Percentiles rank a stretch among this genome's conserved stretches.
These are phyloP conservation scores for Cystobasidium sp. DNA, from an alignment of 1,284 basidiomycete genomes.

Conservation along the genomic window DNA sequence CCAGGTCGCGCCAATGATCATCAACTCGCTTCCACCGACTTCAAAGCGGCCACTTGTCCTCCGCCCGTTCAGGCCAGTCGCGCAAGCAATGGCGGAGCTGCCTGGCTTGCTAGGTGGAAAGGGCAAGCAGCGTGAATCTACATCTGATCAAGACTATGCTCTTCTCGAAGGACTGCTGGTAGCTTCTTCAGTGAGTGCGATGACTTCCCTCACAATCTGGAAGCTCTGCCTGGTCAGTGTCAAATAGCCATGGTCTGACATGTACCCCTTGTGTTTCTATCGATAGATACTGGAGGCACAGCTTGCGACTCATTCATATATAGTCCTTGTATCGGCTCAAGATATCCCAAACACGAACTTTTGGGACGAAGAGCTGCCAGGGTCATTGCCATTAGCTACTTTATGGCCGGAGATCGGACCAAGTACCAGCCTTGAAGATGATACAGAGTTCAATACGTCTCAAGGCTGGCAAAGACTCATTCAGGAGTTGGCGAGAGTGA, in stretches of 20 bases:
- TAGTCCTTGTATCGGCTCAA: constrained; percentile 35
- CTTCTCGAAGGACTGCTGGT: constrained; percentile 40
- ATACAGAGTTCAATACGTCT: neutral
- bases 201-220: neutral
- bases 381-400: constrained; percentile 6
- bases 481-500: constrained; percentile 25
- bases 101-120: constrained; percentile 26
- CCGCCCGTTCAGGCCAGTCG: constrained; percentile 28
- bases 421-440: neutral
- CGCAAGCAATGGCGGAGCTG: constrained; percentile 9
- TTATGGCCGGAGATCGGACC: constrained; percentile 26
- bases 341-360: constrained; percentile 39
- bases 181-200: constrained; percentile 20
- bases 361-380: constrained; percentile 39
- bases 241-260: neutral
- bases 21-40: constrained; percentile 40
- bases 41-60: constrained; percentile 35
- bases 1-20: constrained; percentile 34
- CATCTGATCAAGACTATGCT: constrained; percentile 36
- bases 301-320: constrained; percentile 16
- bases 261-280: neutral
- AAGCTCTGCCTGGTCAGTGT: no score
- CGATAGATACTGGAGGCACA: constrained; percentile 28
- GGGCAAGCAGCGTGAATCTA: constrained; percentile 41
- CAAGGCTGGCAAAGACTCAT: constrained; percentile 38